These are phyloP conservation scores for Candida cerambycidarum DNA, from an alignment of 805 yeast species.

Conservation along the genomic window DNA sequence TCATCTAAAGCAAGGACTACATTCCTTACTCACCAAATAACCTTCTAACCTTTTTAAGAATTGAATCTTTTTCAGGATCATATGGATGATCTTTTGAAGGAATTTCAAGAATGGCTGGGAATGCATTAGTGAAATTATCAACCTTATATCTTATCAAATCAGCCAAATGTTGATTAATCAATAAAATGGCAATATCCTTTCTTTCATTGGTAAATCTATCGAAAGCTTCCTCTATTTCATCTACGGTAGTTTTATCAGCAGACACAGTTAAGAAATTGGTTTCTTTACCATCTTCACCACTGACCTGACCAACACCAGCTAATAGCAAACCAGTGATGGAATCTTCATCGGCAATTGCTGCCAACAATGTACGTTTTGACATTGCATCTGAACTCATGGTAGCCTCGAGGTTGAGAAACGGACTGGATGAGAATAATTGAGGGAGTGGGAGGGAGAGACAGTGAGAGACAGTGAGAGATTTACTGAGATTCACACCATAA, in stretches of 20 bases:
- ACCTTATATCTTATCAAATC: slow-evolving; percentile 81
- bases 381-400: slow-evolving; percentile 39
- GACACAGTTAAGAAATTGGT: slow-evolving; percentile 80
- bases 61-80: slow-evolving; percentile 97
- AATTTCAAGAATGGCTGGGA: slow-evolving; percentile 94
- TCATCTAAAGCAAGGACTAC: too few relatives aligned
- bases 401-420: neutral
- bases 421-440: neutral
- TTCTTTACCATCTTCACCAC: slow-evolving; percentile 58
- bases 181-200: slow-evolving; percentile 87
- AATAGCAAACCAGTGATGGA: slow-evolving; percentile 92
- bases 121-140: slow-evolving; percentile 83
- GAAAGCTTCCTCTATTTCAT: slow-evolving; percentile 73
- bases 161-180: slow-evolving; percentile 94
- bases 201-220: slow-evolving; percentile 68
- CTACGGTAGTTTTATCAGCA: slow-evolving; percentile 74
- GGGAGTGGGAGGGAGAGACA: neutral
- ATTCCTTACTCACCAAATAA: slow-evolving; percentile 91
- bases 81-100: slow-evolving; percentile 99
- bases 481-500: neutral
- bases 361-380: slow-evolving; percentile 77
- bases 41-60: slow-evolving; percentile 90
- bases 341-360: slow-evolving; percentile 97
- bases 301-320: slow-evolving; percentile 93
- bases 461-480: neutral